A percentile compares a stretch with the other conserved stretches of the same genome.
phyloP scores from a whole-genome alignment of 1,284 basidiomycete species.

The Volvariella volvacea region DNA sequence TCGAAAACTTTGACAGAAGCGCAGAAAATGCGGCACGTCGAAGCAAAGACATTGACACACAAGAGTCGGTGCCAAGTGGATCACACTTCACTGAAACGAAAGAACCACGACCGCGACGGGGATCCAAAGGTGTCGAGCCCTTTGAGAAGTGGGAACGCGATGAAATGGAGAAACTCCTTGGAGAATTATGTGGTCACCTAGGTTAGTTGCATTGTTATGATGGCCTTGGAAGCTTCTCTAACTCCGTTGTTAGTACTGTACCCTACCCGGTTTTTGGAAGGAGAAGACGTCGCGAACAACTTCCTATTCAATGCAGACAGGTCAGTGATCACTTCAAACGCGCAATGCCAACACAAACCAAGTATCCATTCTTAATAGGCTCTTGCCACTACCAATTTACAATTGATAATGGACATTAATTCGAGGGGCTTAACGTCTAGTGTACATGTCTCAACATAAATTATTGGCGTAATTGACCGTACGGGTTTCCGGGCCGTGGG shows the following conservation, averaged over 20 bases:
- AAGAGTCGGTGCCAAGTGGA: conserved; percentile 7
- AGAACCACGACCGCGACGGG: conserved; percentile 27
- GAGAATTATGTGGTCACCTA: conserved; percentile 76
- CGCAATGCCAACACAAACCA: conserved; percentile 2
- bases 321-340: conserved; percentile 22
- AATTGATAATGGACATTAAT: conserved; percentile 12
- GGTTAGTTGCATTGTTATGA: conserved; percentile 39
- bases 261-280: conserved; percentile 80
- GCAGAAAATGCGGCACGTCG: conserved; percentile 7
- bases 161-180: conserved; percentile 81
- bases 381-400: conserved; percentile 30
- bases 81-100: conserved; percentile 11
- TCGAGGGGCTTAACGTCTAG: not conserved
- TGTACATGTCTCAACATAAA: not conserved
- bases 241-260: conserved; percentile 55
- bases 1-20: conserved; percentile 11
- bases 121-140: conserved; percentile 52
- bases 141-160: conserved; percentile 79
- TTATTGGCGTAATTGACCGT: too few species aligned
- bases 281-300: conserved; percentile 80
- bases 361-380: conserved; percentile 28
- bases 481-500: too few species aligned
- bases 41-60: conserved; percentile 16
- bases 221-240: not conserved
- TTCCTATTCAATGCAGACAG: conserved; percentile 89